Percentiles rank a stretch among this genome's conserved stretches.
phyloP scores from a whole-genome alignment of 306 rosid species.

The Crotalaria pallida region DNA sequence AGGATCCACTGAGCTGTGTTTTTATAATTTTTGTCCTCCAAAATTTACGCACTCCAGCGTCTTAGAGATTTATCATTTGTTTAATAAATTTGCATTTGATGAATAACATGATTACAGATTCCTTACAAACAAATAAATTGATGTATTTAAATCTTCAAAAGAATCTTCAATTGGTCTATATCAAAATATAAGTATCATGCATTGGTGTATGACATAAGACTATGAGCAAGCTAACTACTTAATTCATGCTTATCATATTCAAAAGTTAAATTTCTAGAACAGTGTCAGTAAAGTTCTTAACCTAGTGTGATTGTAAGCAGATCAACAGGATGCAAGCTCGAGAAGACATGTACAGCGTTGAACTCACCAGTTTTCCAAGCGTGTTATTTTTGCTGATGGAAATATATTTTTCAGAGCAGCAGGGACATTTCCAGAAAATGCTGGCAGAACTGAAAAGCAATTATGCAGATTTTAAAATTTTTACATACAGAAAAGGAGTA shows the following conservation, averaged over 20 bases:
- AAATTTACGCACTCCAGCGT: neutral
- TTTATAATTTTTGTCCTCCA: neutral
- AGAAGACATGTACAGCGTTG: neutral
- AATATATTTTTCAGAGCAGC: constrained; percentile 58
- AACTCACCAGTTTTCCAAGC: constrained; percentile 79
- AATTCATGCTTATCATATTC: neutral
- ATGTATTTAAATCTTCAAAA: neutral
- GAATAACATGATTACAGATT: neutral
- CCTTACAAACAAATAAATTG: neutral
- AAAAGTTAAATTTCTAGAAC: neutral
- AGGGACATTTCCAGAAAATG: constrained; percentile 92
- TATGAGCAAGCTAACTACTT: neutral
- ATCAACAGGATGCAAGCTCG: neutral
- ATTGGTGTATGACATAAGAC: neutral
- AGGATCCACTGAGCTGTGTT: neutral
- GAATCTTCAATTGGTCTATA: neutral
- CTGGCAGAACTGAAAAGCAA: constrained; percentile 78
- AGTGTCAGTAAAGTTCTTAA: neutral
- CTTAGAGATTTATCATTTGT: neutral
- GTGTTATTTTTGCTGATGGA: constrained; percentile 90
- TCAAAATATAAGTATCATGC: neutral
- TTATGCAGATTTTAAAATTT: constrained; percentile 2
- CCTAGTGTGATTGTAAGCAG: neutral
- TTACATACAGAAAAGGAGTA: neutral
- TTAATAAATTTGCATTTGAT: neutral